A percentile compares a stretch with the other conserved stretches of the same genome.
Conservation (phyloP, 768 basidiomycete genomes). For the Agaricus sinodeliciosus region DNA sequence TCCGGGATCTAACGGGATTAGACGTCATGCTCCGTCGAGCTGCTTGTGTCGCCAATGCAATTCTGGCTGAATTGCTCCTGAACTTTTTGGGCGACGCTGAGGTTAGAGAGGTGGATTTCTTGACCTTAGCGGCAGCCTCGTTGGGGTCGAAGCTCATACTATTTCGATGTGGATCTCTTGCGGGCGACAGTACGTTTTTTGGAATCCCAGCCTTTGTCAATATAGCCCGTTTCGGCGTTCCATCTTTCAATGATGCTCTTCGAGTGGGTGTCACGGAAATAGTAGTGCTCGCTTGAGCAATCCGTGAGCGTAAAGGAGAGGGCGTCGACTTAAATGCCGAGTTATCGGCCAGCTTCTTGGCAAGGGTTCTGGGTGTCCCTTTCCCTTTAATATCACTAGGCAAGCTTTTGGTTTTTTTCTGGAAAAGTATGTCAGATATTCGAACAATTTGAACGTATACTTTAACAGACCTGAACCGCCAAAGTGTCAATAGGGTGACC, state of each 20-base stretch:
- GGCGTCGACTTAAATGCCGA: background rate
- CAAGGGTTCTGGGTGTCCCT: background rate
- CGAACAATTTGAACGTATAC: background rate
- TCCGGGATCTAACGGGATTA: slow-evolving; percentile 17
- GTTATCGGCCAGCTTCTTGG: background rate
- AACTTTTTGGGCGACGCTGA: background rate
- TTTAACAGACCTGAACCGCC: slow-evolving; percentile 47
- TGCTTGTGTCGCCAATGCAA: slow-evolving; percentile 22
- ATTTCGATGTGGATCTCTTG: slow-evolving; percentile 33
- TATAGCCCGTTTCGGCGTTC: background rate
- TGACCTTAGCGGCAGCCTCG: slow-evolving; percentile 10
- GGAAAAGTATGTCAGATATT: background rate
- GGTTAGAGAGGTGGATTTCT: slow-evolving; percentile 11
- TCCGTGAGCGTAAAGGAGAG: slow-evolving; percentile 4
- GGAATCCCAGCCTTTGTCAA: background rate
- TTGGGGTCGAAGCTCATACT: slow-evolving; percentile 13
- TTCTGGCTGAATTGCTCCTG: background rate
- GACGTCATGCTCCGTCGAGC: slow-evolving; percentile 12
- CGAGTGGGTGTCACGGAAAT: slow-evolving; percentile 6
- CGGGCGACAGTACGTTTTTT: slow-evolving; percentile 32
- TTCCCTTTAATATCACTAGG: background rate
- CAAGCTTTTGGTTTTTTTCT: slow-evolving; percentile 1
- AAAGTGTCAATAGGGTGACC: slow-evolving; percentile 45
- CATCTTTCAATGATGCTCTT: slow-evolving; percentile 7
- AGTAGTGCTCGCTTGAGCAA: slow-evolving; percentile 15